Conservation (phyloP, 345 rosid species). For the Arabidopsis arenosa region DNA sequence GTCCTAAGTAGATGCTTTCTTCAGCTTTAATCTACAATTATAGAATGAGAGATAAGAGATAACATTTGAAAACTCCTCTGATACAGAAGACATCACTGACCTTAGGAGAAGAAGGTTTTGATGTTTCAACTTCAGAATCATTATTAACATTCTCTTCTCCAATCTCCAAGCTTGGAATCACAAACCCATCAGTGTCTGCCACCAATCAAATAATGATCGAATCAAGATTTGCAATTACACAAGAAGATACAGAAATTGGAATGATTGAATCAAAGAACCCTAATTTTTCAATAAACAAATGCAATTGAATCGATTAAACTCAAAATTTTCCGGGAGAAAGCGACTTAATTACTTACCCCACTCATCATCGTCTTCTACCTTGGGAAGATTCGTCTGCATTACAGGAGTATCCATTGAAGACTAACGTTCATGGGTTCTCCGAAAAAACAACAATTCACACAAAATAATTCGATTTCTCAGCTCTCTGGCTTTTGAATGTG, state of each 20-base stretch:
- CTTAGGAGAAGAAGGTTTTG: conserved; percentile 67
- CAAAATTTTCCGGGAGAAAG: conserved; percentile 1
- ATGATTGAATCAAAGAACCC: conserved; percentile 21
- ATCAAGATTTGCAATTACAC: background rate
- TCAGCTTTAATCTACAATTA: conserved; percentile 55
- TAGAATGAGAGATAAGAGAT: background rate
- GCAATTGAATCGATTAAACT: conserved; percentile 9
- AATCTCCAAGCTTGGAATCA: conserved; percentile 93
- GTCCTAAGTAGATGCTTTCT: conserved; percentile 89
- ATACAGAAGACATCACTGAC: conserved; percentile 41
- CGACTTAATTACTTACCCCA: conserved; percentile 61
- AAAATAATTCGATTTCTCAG: conserved; percentile 2
- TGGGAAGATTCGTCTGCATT: conserved; percentile 49
- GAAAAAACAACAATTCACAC: background rate
- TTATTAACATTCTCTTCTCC: conserved; percentile 36
- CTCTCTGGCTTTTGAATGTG: conserved; percentile 29
- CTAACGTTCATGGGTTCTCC: conserved; percentile 72
- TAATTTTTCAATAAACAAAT: background rate
- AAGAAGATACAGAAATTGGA: conserved; percentile 6
- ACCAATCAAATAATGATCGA: conserved; percentile 7
- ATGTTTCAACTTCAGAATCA: conserved; percentile 51
- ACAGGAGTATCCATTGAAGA: conserved; percentile 75
- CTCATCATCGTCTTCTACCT: conserved; percentile 77
- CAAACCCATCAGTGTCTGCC: conserved; percentile 90
- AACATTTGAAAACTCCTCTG: background rate